Percentiles rank a stretch among this genome's conserved stretches.
Evolutionary conservation across 2,329 filamentous ascomycete genomes (phyloP).

Genomic region (Apiospora malaysiana): DNA sequence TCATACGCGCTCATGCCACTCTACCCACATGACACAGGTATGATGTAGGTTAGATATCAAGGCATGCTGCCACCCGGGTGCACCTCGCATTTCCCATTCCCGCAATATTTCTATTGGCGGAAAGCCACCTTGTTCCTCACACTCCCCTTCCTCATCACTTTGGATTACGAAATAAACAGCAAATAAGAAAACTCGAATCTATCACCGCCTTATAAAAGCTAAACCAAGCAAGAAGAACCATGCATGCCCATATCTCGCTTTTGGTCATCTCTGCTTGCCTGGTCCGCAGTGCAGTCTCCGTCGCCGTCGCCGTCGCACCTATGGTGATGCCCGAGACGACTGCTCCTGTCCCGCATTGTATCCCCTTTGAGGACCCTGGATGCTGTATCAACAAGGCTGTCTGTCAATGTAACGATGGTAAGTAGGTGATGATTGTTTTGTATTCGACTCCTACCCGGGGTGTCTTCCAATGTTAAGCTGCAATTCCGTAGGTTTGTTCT

Average conservation of each 20-base stretch:
- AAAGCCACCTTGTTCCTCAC: too few species aligned
- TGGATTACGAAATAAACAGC: too few species aligned
- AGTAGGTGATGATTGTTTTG: conserved; percentile 23
- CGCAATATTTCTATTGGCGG: background rate
- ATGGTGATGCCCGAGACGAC: background rate
- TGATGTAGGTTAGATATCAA: background rate
- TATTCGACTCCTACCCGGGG: background rate
- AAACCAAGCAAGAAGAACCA: background rate
- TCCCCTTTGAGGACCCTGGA: background rate
- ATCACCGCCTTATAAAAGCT: background rate
- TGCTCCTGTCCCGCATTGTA: background rate
- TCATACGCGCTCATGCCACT: background rate
- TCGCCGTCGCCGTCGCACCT: background rate
- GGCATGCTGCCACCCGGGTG: background rate
- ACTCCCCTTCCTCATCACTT: too few species aligned
- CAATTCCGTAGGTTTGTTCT: background rate
- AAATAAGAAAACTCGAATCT: background rate
- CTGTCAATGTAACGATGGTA: conserved; percentile 14
- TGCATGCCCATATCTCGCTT: background rate
- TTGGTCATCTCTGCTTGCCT: background rate
- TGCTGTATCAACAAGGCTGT: conserved; percentile 2
- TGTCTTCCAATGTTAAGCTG: background rate
- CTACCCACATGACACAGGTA: background rate
- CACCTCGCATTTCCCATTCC: background rate
- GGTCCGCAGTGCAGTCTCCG: background rate